A percentile compares a stretch with the other conserved stretches of the same genome.
These are phyloP conservation scores for Macrocystidia cucumis DNA, from an alignment of 1,284 basidiomycete genomes.

Conservation along the genomic window DNA sequence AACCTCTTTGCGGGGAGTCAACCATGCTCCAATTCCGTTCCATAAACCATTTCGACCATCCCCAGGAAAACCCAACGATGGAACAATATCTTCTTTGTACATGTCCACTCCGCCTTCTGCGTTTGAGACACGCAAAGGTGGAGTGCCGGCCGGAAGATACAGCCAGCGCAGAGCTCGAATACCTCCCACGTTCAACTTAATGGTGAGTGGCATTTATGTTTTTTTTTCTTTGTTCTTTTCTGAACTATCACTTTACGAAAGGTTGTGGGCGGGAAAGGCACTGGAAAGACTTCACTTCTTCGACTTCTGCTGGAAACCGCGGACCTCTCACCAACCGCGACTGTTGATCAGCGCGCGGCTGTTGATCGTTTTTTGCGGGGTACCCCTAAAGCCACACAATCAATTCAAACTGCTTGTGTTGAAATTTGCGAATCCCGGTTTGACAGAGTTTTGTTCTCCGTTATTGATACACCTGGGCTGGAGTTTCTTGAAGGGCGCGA, in stretches of 20 bases:
- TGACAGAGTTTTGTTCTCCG: slow-evolving; percentile 66
- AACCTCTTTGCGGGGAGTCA: slow-evolving; percentile 46
- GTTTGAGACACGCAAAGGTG: slow-evolving; percentile 40
- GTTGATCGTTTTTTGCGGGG: slow-evolving; percentile 55
- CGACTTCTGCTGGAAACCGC: slow-evolving; percentile 68
- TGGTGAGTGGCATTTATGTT: slow-evolving; percentile 41
- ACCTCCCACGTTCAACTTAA: slow-evolving; percentile 77
- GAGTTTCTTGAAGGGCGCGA: slow-evolving; percentile 67
- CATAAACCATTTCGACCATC: slow-evolving; percentile 68
- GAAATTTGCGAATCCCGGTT: slow-evolving; percentile 77
- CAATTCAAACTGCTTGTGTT: slow-evolving; percentile 56
- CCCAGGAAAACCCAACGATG: slow-evolving; percentile 33
- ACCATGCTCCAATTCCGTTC: slow-evolving; percentile 55
- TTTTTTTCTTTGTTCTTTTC: slow-evolving; percentile 8
- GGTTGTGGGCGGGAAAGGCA: slow-evolving; percentile 74
- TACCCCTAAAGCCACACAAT: slow-evolving; percentile 46
- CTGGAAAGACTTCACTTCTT: slow-evolving; percentile 71
- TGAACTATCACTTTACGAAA: slow-evolving; percentile 18
- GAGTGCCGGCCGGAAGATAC: slow-evolving; percentile 33
- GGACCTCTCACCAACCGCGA: slow-evolving; percentile 65
- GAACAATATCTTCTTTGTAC: slow-evolving; percentile 61
- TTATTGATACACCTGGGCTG: slow-evolving; percentile 77
- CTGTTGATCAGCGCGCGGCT: slow-evolving; percentile 56
- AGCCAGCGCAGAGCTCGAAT: slow-evolving; percentile 52
- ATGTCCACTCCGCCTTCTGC: slow-evolving; percentile 52